phyloP scores from a whole-genome alignment of 805 yeast genomes.

The Dipodascus albidus region DNA sequence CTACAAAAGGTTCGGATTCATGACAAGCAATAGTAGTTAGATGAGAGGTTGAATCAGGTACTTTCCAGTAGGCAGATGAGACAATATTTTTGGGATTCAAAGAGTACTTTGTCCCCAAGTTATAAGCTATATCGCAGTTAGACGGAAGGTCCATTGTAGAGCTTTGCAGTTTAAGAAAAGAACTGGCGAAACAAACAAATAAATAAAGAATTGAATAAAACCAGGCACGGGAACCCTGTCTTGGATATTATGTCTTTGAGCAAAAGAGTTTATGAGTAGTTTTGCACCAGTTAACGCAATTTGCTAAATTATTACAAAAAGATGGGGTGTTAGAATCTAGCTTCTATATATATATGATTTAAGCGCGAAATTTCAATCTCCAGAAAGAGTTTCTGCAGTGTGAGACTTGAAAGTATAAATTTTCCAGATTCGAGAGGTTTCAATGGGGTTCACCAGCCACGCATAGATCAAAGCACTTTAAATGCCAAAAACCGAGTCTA shows the following conservation, averaged over 20 bases:
- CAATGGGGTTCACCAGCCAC: background rate
- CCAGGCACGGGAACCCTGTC: background rate
- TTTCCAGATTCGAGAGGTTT: background rate
- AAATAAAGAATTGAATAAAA: background rate
- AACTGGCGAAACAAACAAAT: background rate
- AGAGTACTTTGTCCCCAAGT: background rate
- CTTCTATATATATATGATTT: background rate
- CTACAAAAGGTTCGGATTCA: conserved; percentile 32
- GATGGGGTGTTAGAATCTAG: background rate
- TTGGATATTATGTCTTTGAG: no score
- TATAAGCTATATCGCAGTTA: background rate
- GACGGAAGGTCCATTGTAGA: background rate
- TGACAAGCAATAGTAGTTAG: conserved; percentile 28
- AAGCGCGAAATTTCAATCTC: background rate
- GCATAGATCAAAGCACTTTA: background rate
- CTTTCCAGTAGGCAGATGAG: conserved; percentile 26
- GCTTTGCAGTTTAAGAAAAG: background rate
- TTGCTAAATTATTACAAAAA: background rate
- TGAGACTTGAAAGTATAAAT: background rate
- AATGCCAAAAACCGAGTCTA: no score
- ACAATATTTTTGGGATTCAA: conserved; percentile 5
- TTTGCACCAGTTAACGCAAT: background rate
- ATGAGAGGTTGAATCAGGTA: conserved; percentile 26
- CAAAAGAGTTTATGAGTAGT: background rate
- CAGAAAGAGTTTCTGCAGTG: background rate